Evolutionary conservation across 1,139 yeast genomes (phyloP), one percentile per base, ranked within the genome.

Genomic region (Sugiyamaella xylanicola): DNA sequence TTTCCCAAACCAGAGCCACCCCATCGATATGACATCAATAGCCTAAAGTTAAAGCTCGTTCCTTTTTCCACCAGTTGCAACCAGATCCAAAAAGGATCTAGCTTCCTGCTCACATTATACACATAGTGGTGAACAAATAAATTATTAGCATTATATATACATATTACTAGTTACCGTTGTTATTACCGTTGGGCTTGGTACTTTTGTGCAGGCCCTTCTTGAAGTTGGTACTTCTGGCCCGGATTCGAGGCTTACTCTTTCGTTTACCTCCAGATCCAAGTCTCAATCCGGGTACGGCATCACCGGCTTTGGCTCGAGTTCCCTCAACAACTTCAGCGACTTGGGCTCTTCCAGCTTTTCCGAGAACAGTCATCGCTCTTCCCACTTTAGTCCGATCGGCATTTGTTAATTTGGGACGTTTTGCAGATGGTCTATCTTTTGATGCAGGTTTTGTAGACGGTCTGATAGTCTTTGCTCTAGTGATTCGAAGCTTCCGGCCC

Each of bases 261-360:
- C 77, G 42, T 29, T 54, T 54, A n/a, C 54, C 54, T 3, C 54
- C 54, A 8, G 57, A 45, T 3, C 54, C 54, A 7, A 50, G 17
- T 21, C 41, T 46, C 22, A 50, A 35, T 9, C 53, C 53, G 3
- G 53, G 53, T 22, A 50, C 53, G 17, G 27, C 45, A 49, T 75
- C 81, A 43, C 91, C 95, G 71, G 82, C 85, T 59, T 75, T 74
- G n/a, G 96, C 91, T 71, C 97, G 86, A 62, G 80, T 77, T 60
- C 96, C 98, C 74, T 92, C 99, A 53, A 85, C 73, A 52, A 77
- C 76, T 86, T 58, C 48, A 46, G 62, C 89, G 15, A 84, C 80
- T 37, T 86, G 79, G 35, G 87, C 80, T 65, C 88, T 81, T 67
- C 88, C 96, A 52, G 92, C 89, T 68, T 85, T 87, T 53, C 95